These are phyloP conservation scores for Trametes cubensis DNA, from an alignment of 768 basidiomycete genomes.

Conservation along the genomic window DNA sequence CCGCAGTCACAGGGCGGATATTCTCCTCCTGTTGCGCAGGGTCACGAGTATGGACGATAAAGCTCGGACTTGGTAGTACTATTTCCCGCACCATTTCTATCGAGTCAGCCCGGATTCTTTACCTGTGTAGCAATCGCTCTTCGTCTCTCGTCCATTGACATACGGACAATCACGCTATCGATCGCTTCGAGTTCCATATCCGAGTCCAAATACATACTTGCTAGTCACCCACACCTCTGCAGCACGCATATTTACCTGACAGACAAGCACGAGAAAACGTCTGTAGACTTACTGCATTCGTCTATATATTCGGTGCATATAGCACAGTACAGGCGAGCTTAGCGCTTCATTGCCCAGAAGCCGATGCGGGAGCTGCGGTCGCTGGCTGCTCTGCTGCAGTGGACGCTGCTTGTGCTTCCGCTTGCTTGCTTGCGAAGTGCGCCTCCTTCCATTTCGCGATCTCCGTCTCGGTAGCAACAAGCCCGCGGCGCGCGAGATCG, in stretches of 20 bases:
- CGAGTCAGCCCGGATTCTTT: background rate
- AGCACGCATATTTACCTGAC: conserved; percentile 3
- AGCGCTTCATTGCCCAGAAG: conserved; percentile 1
- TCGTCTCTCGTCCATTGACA: conserved; percentile 4
- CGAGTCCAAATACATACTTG: background rate
- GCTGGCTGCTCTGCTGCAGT: background rate
- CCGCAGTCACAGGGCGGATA: conserved; percentile 24
- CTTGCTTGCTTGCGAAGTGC: conserved; percentile 18
- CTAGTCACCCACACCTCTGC: background rate
- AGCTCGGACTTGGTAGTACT: background rate
- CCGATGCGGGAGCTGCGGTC: background rate
- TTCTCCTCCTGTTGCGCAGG: conserved; percentile 16
- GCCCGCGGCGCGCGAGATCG: conserved; percentile 72
- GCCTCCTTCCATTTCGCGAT: conserved; percentile 78
- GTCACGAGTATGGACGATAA: conserved; percentile 19
- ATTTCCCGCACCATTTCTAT: background rate
- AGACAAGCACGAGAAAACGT: background rate
- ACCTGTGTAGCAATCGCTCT: conserved; percentile 12
- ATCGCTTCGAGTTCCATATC: background rate
- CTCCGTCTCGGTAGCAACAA: conserved; percentile 81
- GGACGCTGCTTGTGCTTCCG: background rate
- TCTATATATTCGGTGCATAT: conserved; percentile 9
- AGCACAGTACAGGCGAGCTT: background rate
- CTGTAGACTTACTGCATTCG: conserved; percentile 12
- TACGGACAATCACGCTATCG: conserved; percentile 20